phyloP scores from a whole-genome alignment of 306 rosid genomes.

The Vicia faba region DNA sequence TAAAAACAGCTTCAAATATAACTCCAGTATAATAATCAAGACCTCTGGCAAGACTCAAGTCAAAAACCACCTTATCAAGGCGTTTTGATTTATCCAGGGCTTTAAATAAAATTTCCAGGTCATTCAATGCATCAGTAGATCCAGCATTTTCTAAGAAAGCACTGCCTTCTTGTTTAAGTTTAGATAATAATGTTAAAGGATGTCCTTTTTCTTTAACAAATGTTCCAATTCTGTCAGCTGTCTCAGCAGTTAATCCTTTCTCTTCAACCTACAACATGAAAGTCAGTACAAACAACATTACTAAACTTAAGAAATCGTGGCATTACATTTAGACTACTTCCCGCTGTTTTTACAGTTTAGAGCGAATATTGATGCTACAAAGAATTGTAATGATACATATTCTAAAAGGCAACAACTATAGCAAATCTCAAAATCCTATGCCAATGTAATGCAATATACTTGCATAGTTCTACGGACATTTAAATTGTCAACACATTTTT shows the following conservation, averaged over 20 bases:
- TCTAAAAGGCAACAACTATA: background rate
- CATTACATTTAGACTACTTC: conserved; percentile 1
- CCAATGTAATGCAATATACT: background rate
- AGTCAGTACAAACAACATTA: conserved; percentile 27
- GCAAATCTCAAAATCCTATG: conserved; percentile 8
- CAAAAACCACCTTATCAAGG: conserved; percentile 76
- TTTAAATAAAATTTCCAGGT: conserved; percentile 73
- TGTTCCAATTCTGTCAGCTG: conserved; percentile 77
- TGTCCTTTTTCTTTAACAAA: conserved; percentile 84
- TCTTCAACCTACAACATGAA: conserved; percentile 73
- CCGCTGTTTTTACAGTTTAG: background rate
- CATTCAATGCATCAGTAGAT: conserved; percentile 73
- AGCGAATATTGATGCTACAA: conserved; percentile 4
- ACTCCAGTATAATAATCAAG: conserved; percentile 97
- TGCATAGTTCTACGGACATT: conserved; percentile 21
- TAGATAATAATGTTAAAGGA: conserved; percentile 68
- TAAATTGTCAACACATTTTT: conserved; percentile 1
- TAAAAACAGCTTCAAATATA: conserved; percentile 88
- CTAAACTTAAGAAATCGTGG: conserved; percentile 13
- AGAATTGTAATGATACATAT: background rate
- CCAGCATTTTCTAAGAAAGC: conserved; percentile 57
- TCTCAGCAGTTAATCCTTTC: conserved; percentile 76
- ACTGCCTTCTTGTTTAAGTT: conserved; percentile 72
- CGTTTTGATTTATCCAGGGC: conserved; percentile 75
- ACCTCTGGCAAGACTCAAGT: conserved; percentile 98